Evolutionary conservation across 2,329 filamentous ascomycete species (phyloP).

Genomic region (Alternaria alternata): DNA sequence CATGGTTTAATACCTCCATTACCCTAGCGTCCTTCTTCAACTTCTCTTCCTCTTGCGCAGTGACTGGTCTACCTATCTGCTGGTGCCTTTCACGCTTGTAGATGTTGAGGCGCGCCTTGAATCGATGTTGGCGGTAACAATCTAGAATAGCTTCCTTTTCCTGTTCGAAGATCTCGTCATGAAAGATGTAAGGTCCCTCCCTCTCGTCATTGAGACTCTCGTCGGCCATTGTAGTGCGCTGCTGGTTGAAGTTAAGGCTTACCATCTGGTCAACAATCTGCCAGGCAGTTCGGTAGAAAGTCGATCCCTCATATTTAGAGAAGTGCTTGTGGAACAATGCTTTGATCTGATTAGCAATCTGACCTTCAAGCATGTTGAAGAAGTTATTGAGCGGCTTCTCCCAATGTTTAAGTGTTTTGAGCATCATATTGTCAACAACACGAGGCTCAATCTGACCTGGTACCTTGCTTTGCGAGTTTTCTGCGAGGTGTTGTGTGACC

Average conservation of each 20-base stretch:
- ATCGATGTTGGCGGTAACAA: conserved; percentile 37
- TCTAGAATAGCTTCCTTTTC: conserved; percentile 28
- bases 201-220: conserved; percentile 45
- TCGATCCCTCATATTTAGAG: conserved; percentile 34
- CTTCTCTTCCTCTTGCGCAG: conserved; percentile 38
- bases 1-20: conserved; percentile 57
- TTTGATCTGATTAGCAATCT: conserved; percentile 26
- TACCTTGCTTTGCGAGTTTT: conserved; percentile 39
- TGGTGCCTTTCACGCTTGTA: conserved; percentile 36
- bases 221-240: conserved; percentile 28
- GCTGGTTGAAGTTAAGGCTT: conserved; percentile 33
- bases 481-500: conserved; percentile 33
- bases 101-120: conserved; percentile 32
- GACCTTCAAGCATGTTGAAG: conserved; percentile 28
- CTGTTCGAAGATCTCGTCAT: conserved; percentile 26
- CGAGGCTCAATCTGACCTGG: conserved; percentile 38
- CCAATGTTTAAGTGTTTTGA: conserved; percentile 42
- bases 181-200: conserved; percentile 48
- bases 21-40: conserved; percentile 32
- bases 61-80: conserved; percentile 20
- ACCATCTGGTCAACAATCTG: conserved; percentile 40
- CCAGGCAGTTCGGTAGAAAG: conserved; percentile 36
- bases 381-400: conserved; percentile 33
- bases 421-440: conserved; percentile 13
- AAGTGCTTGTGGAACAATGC: conserved; percentile 42